phyloP scores from a whole-genome alignment of 2,329 filamentous ascomycete species.

The Neodidymelliopsis sp. region DNA sequence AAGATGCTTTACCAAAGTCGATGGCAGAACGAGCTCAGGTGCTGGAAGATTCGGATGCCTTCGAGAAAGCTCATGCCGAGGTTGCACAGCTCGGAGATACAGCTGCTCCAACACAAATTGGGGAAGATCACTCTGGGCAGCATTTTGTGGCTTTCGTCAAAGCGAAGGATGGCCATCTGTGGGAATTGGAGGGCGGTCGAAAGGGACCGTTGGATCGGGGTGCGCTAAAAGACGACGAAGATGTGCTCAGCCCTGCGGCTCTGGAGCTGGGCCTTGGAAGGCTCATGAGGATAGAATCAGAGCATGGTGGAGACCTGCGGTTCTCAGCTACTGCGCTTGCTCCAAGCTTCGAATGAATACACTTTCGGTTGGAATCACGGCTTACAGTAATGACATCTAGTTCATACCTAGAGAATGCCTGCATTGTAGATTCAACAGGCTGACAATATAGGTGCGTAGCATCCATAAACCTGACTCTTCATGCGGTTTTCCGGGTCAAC shows the following conservation, averaged over 20 bases:
- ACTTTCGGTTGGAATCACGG: neutral
- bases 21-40: slow-evolving; percentile 58
- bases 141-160: slow-evolving; percentile 59
- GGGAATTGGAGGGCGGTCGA: slow-evolving; percentile 55
- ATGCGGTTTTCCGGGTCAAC: too few relatives aligned
- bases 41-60: slow-evolving; percentile 57
- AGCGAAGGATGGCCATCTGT: slow-evolving; percentile 55
- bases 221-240: slow-evolving; percentile 50
- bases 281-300: slow-evolving; percentile 47
- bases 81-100: slow-evolving; percentile 55
- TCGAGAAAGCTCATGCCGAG: slow-evolving; percentile 54
- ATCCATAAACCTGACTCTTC: too few relatives aligned
- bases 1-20: slow-evolving; percentile 53
- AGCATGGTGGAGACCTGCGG: slow-evolving; percentile 49
- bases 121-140: slow-evolving; percentile 44
- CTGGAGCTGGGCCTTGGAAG: slow-evolving; percentile 51
- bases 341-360: slow-evolving; percentile 17
- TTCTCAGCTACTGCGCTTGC: slow-evolving; percentile 57
- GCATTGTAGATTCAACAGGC: too few relatives aligned
- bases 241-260: slow-evolving; percentile 54
- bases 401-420: too few relatives aligned
- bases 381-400: neutral
- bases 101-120: slow-evolving; percentile 35
- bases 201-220: slow-evolving; percentile 57
- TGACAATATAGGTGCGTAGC: too few relatives aligned